Evolutionary conservation across 768 basidiomycete genomes (phyloP).

Genomic region (Saitozyma podzolica): DNA sequence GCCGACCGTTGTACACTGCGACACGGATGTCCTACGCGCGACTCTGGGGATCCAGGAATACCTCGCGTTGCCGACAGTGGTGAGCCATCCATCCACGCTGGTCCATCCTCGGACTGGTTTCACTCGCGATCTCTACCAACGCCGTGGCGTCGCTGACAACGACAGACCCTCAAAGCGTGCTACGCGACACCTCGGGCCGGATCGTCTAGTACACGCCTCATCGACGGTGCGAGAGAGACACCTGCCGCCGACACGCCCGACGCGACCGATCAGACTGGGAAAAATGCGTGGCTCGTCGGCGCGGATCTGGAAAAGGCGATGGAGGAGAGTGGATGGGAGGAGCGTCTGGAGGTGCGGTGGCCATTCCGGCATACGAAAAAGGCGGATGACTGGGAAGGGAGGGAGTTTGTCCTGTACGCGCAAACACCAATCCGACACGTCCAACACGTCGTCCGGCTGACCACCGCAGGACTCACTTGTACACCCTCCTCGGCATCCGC

Average conservation of each 20-base stretch:
- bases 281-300: slow-evolving; percentile 31
- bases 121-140: not conserved
- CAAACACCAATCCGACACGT: not conserved
- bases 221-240: too few species aligned
- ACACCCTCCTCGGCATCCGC: slow-evolving; percentile 27
- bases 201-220: too few species aligned
- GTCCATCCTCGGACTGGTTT: not conserved
- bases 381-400: slow-evolving; percentile 40
- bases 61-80: slow-evolving; percentile 31
- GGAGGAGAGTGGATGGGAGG: slow-evolving; percentile 17
- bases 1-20: slow-evolving; percentile 36
- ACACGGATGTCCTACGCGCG: slow-evolving; percentile 36
- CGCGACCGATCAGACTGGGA: not conserved
- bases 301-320: slow-evolving; percentile 28
- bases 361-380: slow-evolving; percentile 29
- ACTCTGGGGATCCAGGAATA: slow-evolving; percentile 33
- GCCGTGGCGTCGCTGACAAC: not conserved
- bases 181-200: slow-evolving; percentile 24
- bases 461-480: slow-evolving; percentile 33
- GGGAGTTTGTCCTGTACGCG: slow-evolving; percentile 39
- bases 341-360: slow-evolving; percentile 33
- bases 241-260: too few species aligned
- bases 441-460: slow-evolving; percentile 3
- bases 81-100: slow-evolving; percentile 20
- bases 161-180: slow-evolving; percentile 31